phyloP scores from a whole-genome alignment of 2,329 filamentous ascomycete species.

The Talaromyces albobiverticillius region DNA sequence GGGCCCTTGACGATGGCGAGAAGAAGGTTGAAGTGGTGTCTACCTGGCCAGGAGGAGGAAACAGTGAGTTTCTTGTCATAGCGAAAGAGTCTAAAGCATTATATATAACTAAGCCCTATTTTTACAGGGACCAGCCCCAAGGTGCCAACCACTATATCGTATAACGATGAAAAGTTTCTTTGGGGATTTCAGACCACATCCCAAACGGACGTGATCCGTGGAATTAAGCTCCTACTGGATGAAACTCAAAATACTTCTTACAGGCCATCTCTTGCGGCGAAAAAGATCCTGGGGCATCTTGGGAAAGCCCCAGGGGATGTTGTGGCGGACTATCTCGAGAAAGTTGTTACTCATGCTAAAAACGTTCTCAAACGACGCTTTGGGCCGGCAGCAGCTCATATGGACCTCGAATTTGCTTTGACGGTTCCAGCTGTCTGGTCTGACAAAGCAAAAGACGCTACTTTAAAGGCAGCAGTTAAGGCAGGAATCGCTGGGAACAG shows the following conservation, averaged over 20 bases:
- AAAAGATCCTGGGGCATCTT: too few relatives aligned
- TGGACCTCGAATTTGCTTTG: constrained; percentile 25
- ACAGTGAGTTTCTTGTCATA: constrained; percentile 18
- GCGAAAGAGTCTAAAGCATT: background rate
- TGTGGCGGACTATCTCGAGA: background rate
- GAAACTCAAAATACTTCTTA: background rate
- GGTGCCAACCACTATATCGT: constrained; percentile 20
- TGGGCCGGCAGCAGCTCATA: constrained; percentile 11
- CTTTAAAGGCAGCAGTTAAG: constrained; percentile 18
- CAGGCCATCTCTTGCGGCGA: background rate
- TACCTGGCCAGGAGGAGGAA: constrained; percentile 25
- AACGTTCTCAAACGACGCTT: constrained; percentile 7
- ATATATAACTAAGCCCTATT: background rate
- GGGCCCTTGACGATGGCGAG: constrained; percentile 16
- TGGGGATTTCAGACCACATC: constrained; percentile 20
- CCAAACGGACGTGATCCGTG: too few relatives aligned
- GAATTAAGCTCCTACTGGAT: too few relatives aligned
- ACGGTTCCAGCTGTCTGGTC: constrained; percentile 35
- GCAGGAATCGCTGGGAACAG: constrained; percentile 15
- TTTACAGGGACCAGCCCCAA: constrained; percentile 20
- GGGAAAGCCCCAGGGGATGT: background rate
- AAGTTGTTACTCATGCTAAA: background rate
- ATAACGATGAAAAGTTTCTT: constrained; percentile 9
- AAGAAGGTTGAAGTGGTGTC: constrained; percentile 22
- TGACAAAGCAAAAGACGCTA: constrained; percentile 31